phyloP scores from a whole-genome alignment of 129 eudicot species.

The Oenanthe sinensis region DNA sequence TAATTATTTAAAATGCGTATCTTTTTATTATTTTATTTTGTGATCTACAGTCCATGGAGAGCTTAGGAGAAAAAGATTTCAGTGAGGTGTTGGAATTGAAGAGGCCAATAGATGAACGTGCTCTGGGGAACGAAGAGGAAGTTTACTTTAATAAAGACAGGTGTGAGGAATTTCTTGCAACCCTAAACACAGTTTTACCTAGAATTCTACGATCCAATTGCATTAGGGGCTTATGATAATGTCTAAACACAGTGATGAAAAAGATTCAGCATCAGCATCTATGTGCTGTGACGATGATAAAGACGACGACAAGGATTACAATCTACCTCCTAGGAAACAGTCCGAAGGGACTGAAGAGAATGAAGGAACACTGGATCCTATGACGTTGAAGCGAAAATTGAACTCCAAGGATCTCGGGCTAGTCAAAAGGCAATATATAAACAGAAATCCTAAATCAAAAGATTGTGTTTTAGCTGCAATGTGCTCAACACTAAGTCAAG shows the following conservation, averaged over 20 bases:
- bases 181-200: not conserved
- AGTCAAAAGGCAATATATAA: slow-evolving; percentile 39
- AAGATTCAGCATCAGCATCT: slow-evolving; percentile 62
- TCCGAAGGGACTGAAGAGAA: slow-evolving; percentile 49
- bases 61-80: slow-evolving; percentile 38
- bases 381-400: slow-evolving; percentile 54
- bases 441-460: slow-evolving; percentile 47
- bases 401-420: slow-evolving; percentile 41
- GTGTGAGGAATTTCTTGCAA: too few relatives aligned
- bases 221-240: not conserved
- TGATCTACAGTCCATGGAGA: slow-evolving; percentile 59
- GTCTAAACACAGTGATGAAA: slow-evolving; percentile 63
- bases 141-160: slow-evolving; percentile 91
- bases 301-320: slow-evolving; percentile 73
- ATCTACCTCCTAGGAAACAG: slow-evolving; percentile 65
- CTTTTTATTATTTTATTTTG: not conserved
- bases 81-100: slow-evolving; percentile 36
- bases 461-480: slow-evolving; percentile 59
- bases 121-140: slow-evolving; percentile 92
- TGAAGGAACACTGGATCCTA: slow-evolving; percentile 41
- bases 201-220: not conserved
- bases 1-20: not conserved
- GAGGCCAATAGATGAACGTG: slow-evolving; percentile 78
- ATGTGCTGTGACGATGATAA: slow-evolving; percentile 86
- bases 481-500: slow-evolving; percentile 58